These are phyloP conservation scores for Podochytrium sp. DNA, from an alignment of 192 early-diverging fungal genomes.

Conservation along the genomic window DNA sequence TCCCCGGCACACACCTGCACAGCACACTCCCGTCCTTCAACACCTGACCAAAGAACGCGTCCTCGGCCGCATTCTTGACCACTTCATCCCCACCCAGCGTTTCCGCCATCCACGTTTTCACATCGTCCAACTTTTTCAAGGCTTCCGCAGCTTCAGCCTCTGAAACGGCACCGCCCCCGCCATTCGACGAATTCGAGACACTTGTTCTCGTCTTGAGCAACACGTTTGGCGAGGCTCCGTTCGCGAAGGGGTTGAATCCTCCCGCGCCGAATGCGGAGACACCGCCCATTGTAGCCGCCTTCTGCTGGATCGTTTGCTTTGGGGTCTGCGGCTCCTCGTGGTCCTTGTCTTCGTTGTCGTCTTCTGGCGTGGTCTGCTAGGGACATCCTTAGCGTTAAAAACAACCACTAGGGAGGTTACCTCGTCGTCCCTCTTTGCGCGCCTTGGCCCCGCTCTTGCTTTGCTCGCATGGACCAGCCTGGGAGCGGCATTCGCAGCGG, in stretches of 20 bases:
- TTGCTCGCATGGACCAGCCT: slow-evolving; percentile 1
- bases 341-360: neutral
- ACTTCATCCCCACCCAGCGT: neutral
- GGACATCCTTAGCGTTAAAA: neutral
- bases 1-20: slow-evolving; percentile 19
- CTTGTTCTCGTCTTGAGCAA: slow-evolving; percentile 19
- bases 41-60: neutral
- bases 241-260: slow-evolving; percentile 34
- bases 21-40: slow-evolving; percentile 27
- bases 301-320: slow-evolving; percentile 10
- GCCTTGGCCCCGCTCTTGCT: neutral
- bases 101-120: slow-evolving; percentile 12
- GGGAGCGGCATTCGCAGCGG: neutral
- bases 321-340: neutral
- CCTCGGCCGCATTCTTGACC: neutral
- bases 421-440: neutral
- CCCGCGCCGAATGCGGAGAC: slow-evolving; percentile 21
- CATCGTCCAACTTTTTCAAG: slow-evolving; percentile 3
- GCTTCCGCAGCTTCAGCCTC: slow-evolving; percentile 22
- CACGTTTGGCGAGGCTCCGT: slow-evolving; percentile 2
- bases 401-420: neutral
- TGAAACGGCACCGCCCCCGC: too few species aligned
- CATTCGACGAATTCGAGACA: neutral
- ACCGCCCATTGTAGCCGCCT: slow-evolving; percentile 32
- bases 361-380: neutral